Percentiles rank a stretch among this genome's conserved stretches.
phyloP scores from a whole-genome alignment of 768 basidiomycete genomes.

The Leucocoprinus birnbaumii region DNA sequence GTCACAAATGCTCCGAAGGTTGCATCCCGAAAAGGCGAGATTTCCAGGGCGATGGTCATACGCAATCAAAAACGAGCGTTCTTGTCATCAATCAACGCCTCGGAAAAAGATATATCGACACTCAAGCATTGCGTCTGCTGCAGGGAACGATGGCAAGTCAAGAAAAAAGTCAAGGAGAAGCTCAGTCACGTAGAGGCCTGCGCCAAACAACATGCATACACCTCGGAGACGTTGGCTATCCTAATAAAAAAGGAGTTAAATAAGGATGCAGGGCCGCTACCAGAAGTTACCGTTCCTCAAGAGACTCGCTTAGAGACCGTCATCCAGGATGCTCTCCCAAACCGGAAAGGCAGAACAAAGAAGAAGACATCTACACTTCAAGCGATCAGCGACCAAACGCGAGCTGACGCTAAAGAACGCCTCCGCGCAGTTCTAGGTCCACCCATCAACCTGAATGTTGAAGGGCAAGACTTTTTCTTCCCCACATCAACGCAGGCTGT shows the following conservation, averaged over 20 bases:
- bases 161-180: constrained; percentile 64
- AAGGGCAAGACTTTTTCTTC: not conserved
- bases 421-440: constrained; percentile 30
- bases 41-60: not conserved
- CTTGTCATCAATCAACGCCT: not conserved
- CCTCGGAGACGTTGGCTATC: constrained; percentile 49
- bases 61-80: not conserved
- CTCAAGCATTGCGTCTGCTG: constrained; percentile 57
- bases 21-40: not conserved
- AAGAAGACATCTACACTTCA: constrained; percentile 40
- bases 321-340: constrained; percentile 42
- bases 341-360: constrained; percentile 39
- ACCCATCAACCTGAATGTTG: constrained; percentile 10
- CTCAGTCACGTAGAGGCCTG: constrained; percentile 65
- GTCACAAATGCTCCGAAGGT: not conserved
- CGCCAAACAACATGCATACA: constrained; percentile 55
- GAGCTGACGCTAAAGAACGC: constrained; percentile 36
- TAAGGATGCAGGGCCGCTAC: constrained; percentile 13
- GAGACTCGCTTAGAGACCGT: constrained; percentile 54
- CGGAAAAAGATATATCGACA: not conserved
- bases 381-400: constrained; percentile 40
- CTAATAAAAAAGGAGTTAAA: constrained; percentile 51
- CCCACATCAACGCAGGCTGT: constrained; percentile 3
- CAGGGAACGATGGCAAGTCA: constrained; percentile 62
- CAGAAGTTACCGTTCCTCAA: constrained; percentile 16